Base-by-base conservation (phyloP, 1,284 basidiomycete genomes). In the Leccinum angustisporum region DNA sequence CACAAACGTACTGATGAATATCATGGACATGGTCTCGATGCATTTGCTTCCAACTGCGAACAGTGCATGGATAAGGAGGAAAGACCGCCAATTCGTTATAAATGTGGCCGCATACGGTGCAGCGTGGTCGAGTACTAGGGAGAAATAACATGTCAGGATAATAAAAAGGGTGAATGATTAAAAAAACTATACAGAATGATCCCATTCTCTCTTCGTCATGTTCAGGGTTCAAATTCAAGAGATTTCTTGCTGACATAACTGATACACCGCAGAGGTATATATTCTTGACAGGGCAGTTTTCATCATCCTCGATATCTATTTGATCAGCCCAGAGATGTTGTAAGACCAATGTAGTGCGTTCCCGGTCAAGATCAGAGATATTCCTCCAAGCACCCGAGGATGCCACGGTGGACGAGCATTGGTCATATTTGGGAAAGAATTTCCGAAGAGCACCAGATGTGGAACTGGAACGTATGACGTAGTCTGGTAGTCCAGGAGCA, bases 91-190 rank as follows among this genome's bases (percentile, higher is more conserved):
- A 4, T 65, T 60, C 51, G 21, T 33, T 56, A 70, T 63, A 38
- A 73, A 65, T 11, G 40, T 54, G 1, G 57, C 50, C 0, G 68
- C 70, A 43, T 58, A 61, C 1, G 70, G 68, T 11, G 66, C 61
- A 16, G 63, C 57, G 3, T 65, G 57, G 31, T 67, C 62, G 8
- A 61, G 57, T 25, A 68, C 68, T 70, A 31, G 27, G 54, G 31
- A 31, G 31, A 10, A 31, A 31, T 9, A 31, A 9, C 31, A 31
- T 31, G 31, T 67, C 40, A 66, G 54, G 21, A 46, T 21, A 8
- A 31, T 7, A 40, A 8, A 4, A 10, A 18, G 27, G 9, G 30
- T 7, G 14, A 7, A 40, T 9, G 1, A 31, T 33, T 10, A 31
- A 31, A 31, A 31, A 27, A 27, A 27, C 31, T 31, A 25, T 68